Base-by-base conservation (phyloP, 345 rosid species). In the Geranium rotundifolium region DNA sequence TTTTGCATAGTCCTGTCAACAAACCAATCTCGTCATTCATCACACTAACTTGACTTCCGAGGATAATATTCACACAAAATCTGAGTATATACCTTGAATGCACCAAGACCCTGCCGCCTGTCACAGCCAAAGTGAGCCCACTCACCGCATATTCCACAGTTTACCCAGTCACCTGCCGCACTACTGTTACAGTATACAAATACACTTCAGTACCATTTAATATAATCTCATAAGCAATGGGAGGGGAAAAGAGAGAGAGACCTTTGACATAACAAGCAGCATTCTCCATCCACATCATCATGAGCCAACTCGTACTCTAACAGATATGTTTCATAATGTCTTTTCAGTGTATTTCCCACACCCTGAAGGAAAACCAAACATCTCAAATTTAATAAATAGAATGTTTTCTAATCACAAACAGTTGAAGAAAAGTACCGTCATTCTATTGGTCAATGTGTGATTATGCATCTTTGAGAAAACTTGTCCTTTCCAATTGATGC, bases 51-150 rank as follows among this genome's bases (percentile, higher is more conserved):
- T 52, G 56, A 9, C 18, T 7, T 52, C 17, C 15, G 34, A 18
- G 56, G 23, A 64, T 59, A 23, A 23, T 23, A 23, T 23, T 23
- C 27, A 23, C n/a, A n/a, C n/a, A n/a, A n/a, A n/a, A n/a, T n/a
- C n/a, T n/a, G n/a, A n/a, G n/a, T n/a, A n/a, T n/a, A n/a, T 75
- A 90, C 99, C 92, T 93, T 93, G 57, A 93, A 93, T 74, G 99
- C 97, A 50, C 97, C 99, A 10, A 90, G 99, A 20, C 99, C 97
- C 58, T 89, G 96, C 71, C 97, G 86, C 79, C 95, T 75, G 68
- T 93, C 99, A 78, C 99, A 90, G 70, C 99, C 97, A 65, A 93
- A 93, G 76, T 93, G 99, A 16, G 99, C 99, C 99, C 99, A 90
- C 71, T 93, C 99, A 12, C 95, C 99, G 31, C 99, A 93, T 57